These are phyloP conservation scores for Podospora sp. DNA, from an alignment of 495 filamentous ascomycete species.

Conservation along the genomic window DNA sequence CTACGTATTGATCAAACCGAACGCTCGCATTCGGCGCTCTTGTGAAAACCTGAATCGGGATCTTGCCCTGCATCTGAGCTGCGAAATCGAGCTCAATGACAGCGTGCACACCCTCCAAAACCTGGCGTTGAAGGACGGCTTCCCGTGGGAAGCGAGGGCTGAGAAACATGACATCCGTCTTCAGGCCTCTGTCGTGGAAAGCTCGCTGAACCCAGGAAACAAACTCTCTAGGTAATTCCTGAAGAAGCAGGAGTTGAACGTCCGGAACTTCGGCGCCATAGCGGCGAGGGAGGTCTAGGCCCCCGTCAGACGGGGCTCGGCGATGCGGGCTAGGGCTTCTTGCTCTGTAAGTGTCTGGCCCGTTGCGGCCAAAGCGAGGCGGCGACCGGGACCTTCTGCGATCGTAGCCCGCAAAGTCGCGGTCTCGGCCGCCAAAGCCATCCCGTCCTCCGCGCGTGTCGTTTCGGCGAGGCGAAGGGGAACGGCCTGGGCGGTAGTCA, in stretches of 20 bases:
- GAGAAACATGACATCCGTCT: slow-evolving; percentile 73
- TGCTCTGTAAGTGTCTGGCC: slow-evolving; percentile 59
- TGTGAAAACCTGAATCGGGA: slow-evolving; percentile 83
- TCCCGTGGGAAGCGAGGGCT: slow-evolving; percentile 75
- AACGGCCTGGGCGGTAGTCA: slow-evolving; percentile 65
- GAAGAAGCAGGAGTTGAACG: slow-evolving; percentile 81
- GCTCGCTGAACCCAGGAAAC: slow-evolving; percentile 77
- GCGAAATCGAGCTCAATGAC: slow-evolving; percentile 72
- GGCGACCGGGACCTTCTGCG: slow-evolving; percentile 64
- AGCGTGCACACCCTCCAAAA: slow-evolving; percentile 85
- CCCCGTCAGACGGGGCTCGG: slow-evolving; percentile 55
- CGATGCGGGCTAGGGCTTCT: slow-evolving; percentile 67
- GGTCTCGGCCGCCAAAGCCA: slow-evolving; percentile 41
- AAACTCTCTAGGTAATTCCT: slow-evolving; percentile 80
- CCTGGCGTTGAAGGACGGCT: slow-evolving; percentile 79
- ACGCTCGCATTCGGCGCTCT: slow-evolving; percentile 69
- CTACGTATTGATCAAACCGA: slow-evolving; percentile 80
- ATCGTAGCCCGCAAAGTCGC: slow-evolving; percentile 44
- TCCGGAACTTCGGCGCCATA: slow-evolving; percentile 81
- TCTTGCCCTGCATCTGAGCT: slow-evolving; percentile 68
- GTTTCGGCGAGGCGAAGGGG: slow-evolving; percentile 52
- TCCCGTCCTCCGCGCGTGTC: slow-evolving; percentile 46
- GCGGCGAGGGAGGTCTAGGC: slow-evolving; percentile 72
- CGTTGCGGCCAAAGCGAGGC: slow-evolving; percentile 35
- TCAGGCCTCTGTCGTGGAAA: slow-evolving; percentile 70